Base-by-base conservation (phyloP, 768 basidiomycete species). In the Xerocomus spinulosus region DNA sequence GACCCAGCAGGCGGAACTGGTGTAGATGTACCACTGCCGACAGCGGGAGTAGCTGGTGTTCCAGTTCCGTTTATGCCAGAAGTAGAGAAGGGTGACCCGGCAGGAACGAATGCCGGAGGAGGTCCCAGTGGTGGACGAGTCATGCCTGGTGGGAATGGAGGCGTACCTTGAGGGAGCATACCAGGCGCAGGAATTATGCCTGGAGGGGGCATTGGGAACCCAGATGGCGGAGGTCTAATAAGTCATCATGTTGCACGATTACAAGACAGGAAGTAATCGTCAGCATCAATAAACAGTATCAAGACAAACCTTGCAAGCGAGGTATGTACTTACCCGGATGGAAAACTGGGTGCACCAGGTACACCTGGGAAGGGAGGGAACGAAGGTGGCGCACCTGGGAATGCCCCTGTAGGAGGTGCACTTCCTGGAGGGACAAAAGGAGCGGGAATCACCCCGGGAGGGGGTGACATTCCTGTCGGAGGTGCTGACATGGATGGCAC, bases 331-430 rank as follows among this genome's bases (percentile, higher is more conserved):
- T 62, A 82, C 80, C 77, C 81, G 41, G 78, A 80, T 23, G 78
- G 79, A 52, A 83, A 76, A 18, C 75, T 77, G 18, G 75, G 73
- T 66, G 71, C 60, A 24, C 71, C 69, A 37, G 75, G 75, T 66
- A 68, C 67, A 33, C 72, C 68, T 15, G 75, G 71, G 13, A 76
- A 71, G 24, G 69, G 68, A 51, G 73, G 72, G 50, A 61, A 66
- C 38, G 55, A 56, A 23, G 73, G 73, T 45, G 55, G 67, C 57
- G 49, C 57, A 56, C 63, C 64, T 51, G 70, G 64, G 57, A 74
- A 70, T 44, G 66, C 67, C 23, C 70, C 72, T 29, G 69, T 58
- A 24, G 71, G 70, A 42, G 68, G 66, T 9, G 53, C 57, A 34
- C 65, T 59, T 36, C 72, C 73, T 29, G 72, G 57, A 33, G 54